A percentile compares a stretch with the other conserved stretches of the same genome.
Conservation (phyloP, 2,329 filamentous ascomycete species). For the Cercospora janseana region DNA sequence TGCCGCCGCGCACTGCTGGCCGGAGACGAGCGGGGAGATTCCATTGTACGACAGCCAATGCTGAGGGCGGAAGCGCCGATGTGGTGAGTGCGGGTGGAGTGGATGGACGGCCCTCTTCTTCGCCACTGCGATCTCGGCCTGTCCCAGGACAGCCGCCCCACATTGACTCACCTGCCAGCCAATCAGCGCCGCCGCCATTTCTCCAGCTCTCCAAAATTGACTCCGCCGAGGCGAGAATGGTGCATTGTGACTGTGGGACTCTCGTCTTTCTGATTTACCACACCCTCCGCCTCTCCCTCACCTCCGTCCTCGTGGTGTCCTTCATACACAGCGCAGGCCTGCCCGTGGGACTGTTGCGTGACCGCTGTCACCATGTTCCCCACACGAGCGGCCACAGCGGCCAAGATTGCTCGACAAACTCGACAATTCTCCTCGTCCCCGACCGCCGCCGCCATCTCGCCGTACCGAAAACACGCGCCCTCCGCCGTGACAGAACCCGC, state of each 20-base stretch:
- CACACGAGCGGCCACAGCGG: constrained; percentile 37
- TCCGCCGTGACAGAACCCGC: constrained; percentile 21
- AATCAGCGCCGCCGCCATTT: background rate
- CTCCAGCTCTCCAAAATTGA: constrained; percentile 8
- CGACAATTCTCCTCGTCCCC: constrained; percentile 47
- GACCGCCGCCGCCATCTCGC: constrained; percentile 44
- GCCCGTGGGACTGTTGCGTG: constrained; percentile 14
- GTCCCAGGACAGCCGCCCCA: background rate
- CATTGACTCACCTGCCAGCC: too few relatives aligned
- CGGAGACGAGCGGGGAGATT: constrained; percentile 28
- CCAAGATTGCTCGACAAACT: constrained; percentile 40
- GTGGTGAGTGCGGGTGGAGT: background rate
- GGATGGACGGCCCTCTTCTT: background rate
- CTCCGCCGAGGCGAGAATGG: constrained; percentile 3
- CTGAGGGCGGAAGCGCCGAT: background rate
- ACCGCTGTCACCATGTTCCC: constrained; percentile 35
- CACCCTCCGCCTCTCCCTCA: background rate
- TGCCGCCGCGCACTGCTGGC: constrained; percentile 33
- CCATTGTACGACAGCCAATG: constrained; percentile 22
- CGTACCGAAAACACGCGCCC: constrained; percentile 37
- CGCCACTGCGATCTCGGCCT: constrained; percentile 2
- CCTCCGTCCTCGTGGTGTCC: background rate
- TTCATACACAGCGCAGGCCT: background rate
- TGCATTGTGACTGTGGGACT: constrained; percentile 2
- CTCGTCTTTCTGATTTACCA: constrained; percentile 5